Evolutionary conservation across 176 grass and related monocot species (phyloP).

Genomic region (Musa itinerans): DNA sequence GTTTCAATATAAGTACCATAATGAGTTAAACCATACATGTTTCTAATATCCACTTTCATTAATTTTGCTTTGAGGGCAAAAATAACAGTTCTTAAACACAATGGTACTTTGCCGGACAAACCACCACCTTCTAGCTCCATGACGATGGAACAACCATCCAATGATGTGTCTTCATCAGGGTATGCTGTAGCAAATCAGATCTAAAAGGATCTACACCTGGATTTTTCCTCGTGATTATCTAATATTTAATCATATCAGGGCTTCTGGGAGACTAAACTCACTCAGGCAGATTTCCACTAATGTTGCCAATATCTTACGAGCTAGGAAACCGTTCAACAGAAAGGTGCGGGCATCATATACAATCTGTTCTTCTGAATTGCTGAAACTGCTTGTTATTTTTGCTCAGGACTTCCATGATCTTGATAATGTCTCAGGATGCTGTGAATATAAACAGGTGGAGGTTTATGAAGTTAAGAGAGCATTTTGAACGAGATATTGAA

Average conservation of each 20-base stretch:
- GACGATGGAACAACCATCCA: constrained; percentile 50
- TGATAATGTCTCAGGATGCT: constrained; percentile 35
- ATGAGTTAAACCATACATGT: background rate
- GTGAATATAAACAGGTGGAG: constrained; percentile 65
- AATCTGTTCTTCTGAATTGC: constrained; percentile 8
- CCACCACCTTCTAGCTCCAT: constrained; percentile 26
- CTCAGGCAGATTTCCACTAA: constrained; percentile 55
- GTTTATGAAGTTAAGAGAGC: constrained; percentile 76
- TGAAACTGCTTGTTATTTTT: background rate
- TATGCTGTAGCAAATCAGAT: constrained; percentile 23
- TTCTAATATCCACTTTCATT: too few species aligned
- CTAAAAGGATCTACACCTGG: too few species aligned
- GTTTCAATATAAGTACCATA: background rate
- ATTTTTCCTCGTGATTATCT: too few species aligned
- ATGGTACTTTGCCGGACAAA: constrained; percentile 77
- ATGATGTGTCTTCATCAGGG: constrained; percentile 36
- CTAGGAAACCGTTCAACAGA: constrained; percentile 50
- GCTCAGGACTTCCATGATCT: background rate
- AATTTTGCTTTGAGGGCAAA: background rate
- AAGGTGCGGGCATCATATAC: constrained; percentile 38
- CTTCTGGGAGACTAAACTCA: constrained; percentile 49
- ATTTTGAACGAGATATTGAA: constrained; percentile 69
- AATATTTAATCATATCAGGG: constrained; percentile 13
- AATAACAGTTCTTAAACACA: constrained; percentile 65
- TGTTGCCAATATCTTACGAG: constrained; percentile 63